A percentile compares a stretch with the other conserved stretches of the same genome.
phyloP scores from a whole-genome alignment of 2,329 filamentous ascomycete genomes.

The Elsinoe ampelina region DNA sequence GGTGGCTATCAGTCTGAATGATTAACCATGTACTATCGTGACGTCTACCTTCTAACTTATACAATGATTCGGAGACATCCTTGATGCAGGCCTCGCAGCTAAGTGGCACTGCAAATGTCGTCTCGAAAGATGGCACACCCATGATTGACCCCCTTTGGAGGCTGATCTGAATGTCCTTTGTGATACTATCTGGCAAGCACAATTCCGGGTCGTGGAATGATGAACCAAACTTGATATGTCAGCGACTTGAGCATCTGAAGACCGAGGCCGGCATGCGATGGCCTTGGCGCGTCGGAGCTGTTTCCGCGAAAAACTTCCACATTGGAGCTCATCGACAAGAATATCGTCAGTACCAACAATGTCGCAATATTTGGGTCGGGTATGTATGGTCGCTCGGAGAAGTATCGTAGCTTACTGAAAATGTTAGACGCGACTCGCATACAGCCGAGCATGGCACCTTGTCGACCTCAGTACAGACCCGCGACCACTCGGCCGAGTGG shows the following conservation, averaged over 20 bases:
- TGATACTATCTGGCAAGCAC: neutral
- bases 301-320: conserved; percentile 9
- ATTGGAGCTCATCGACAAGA: neutral
- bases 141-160: neutral
- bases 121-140: conserved; percentile 47
- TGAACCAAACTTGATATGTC: neutral
- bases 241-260: neutral
- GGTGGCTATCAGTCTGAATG: conserved; percentile 8
- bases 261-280: neutral
- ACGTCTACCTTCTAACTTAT: conserved; percentile 55
- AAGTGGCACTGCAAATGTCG: conserved; percentile 89
- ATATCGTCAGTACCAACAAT: conserved; percentile 37
- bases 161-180: neutral
- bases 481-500: conserved; percentile 81
- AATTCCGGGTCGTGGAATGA: neutral
- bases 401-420: neutral
- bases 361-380: conserved; percentile 71
- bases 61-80: conserved; percentile 69
- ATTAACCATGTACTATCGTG: neutral
- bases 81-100: conserved; percentile 84
- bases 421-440: conserved; percentile 80
- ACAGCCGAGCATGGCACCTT: conserved; percentile 93
- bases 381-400: conserved; percentile 35
- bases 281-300: conserved; percentile 11
- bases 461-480: conserved; percentile 58